phyloP scores from a whole-genome alignment of 306 rosid species.

The Malus orientalis region DNA sequence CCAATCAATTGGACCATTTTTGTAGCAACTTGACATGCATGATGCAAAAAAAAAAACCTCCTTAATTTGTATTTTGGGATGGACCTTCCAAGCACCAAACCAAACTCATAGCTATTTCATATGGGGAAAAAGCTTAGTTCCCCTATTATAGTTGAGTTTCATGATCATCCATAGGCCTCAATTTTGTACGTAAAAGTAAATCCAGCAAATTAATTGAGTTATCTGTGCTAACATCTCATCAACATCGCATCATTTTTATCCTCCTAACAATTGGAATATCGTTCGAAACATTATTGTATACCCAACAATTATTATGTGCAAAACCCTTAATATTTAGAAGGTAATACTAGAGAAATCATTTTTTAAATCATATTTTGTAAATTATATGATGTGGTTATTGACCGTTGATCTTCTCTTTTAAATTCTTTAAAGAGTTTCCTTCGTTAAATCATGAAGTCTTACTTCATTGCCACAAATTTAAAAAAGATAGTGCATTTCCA shows the following conservation, averaged over 20 bases:
- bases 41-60: neutral
- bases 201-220: neutral
- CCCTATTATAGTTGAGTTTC: neutral
- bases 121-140: neutral
- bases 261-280: neutral
- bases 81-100: slow-evolving; percentile 19
- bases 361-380: no score
- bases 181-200: neutral
- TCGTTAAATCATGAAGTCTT: no score
- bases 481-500: no score
- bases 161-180: neutral
- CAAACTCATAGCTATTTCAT: neutral
- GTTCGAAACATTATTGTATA: neutral
- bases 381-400: no score
- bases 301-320: neutral
- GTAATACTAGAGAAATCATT: no score
- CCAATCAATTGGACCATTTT: slow-evolving; percentile 31
- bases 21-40: slow-evolving; percentile 29
- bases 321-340: neutral
- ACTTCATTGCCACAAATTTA: no score
- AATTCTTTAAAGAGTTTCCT: no score
- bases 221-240: neutral
- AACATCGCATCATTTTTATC: neutral
- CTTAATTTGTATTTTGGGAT: neutral
- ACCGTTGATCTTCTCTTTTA: no score